phyloP scores from a whole-genome alignment of 257 asterid species.

The Rauvolfia tetraphylla region DNA sequence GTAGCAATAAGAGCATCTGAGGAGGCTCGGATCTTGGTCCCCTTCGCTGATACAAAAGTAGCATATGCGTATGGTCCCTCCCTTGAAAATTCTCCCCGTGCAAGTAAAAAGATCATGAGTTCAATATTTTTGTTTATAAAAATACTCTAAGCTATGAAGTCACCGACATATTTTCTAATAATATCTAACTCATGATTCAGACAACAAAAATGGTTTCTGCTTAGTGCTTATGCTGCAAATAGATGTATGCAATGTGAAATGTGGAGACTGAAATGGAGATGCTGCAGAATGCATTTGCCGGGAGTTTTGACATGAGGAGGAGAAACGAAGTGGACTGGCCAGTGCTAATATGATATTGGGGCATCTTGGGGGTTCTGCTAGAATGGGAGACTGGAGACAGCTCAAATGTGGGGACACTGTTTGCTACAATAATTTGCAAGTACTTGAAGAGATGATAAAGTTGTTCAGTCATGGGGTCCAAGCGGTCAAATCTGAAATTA shows the following conservation, averaged over 20 bases:
- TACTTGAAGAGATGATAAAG: not conserved
- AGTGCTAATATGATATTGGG: not conserved
- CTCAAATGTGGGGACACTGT: constrained; percentile 17
- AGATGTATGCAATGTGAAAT: too few relatives aligned
- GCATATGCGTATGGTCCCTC: constrained; percentile 1
- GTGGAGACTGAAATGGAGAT: not conserved
- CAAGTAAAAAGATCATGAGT: not conserved
- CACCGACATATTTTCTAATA: too few relatives aligned
- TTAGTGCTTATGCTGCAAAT: too few relatives aligned
- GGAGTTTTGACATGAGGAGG: too few relatives aligned
- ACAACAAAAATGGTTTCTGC: too few relatives aligned
- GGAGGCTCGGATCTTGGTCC: constrained; percentile 5
- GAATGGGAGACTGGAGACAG: constrained; percentile 22
- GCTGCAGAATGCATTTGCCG: not conserved
- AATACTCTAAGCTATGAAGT: too few relatives aligned
- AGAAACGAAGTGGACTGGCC: not conserved
- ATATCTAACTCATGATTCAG: too few relatives aligned
- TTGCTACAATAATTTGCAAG: not conserved
- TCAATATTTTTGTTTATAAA: too few relatives aligned
- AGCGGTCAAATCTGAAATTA: constrained; percentile 13
- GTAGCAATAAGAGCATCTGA: not conserved
- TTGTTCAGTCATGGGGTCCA: not conserved
- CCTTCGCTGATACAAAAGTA: not conserved
- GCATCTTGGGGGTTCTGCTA: not conserved
- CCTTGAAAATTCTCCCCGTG: not conserved